Evolutionary conservation across 208 protist species (phyloP).

Genomic region (Leptomonas seymouri): DNA sequence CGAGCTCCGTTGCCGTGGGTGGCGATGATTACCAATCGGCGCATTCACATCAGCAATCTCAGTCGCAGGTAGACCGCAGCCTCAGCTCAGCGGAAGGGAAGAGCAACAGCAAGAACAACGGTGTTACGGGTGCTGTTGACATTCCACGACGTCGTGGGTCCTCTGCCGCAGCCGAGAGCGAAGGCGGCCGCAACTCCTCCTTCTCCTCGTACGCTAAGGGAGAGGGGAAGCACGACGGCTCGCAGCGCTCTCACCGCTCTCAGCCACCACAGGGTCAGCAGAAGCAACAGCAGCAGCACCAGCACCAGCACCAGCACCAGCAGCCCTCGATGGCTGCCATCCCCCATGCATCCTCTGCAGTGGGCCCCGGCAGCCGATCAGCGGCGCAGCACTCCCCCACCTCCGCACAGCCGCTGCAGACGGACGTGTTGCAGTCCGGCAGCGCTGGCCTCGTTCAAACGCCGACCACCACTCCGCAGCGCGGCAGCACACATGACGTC

Average conservation of each 20-base stretch:
- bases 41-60: too few relatives aligned
- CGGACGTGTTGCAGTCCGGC: conserved; percentile 7
- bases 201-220: not conserved
- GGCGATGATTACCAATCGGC: not conserved
- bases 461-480: conserved; percentile 20
- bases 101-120: not conserved
- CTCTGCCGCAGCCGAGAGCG: conserved; percentile 1
- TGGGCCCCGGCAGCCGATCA: not conserved
- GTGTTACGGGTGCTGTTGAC: not conserved
- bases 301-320: conserved; percentile 19
- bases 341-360: not conserved
- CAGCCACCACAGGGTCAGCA: not conserved
- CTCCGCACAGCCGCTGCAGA: not conserved
- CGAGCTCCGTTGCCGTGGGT: not conserved
- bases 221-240: not conserved
- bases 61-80: not conserved
- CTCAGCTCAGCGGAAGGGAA: not conserved
- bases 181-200: not conserved
- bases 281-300: not conserved
- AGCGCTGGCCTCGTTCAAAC: conserved; percentile 28
- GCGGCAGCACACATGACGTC: conserved; percentile 8
- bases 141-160: conserved; percentile 14
- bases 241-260: not conserved
- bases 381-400: not conserved
- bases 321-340: not conserved